These are phyloP conservation scores for Colletotrichum spaethianum DNA, from an alignment of 2,329 filamentous ascomycete species.

Conservation along the genomic window DNA sequence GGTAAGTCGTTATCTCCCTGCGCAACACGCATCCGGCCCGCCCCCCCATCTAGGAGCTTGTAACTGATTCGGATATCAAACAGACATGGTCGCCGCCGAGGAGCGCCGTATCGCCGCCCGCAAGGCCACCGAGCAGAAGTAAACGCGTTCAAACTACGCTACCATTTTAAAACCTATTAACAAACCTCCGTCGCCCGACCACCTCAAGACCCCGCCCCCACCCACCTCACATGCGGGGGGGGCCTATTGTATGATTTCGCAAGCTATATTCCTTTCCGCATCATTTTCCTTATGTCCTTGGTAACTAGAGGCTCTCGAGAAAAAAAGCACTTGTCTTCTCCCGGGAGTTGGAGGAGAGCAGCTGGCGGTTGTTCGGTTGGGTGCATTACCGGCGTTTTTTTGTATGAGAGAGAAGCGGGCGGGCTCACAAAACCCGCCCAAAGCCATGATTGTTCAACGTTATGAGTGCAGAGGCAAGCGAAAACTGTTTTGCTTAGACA, in stretches of 20 bases:
- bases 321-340: neutral
- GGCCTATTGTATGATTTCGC: neutral
- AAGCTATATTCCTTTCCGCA: neutral
- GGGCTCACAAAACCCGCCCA: neutral
- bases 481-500: neutral
- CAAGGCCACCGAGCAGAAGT: constrained; percentile 40
- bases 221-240: neutral
- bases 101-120: constrained; percentile 71
- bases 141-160: neutral
- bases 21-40: neutral
- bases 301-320: neutral
- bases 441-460: neutral
- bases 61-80: constrained; percentile 40
- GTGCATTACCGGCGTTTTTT: constrained; percentile 10
- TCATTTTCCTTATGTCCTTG: constrained; percentile 7
- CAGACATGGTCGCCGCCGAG: constrained; percentile 88
- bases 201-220: neutral
- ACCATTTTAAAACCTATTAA: neutral
- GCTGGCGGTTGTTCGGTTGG: neutral
- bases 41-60: neutral
- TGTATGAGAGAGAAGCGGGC: neutral
- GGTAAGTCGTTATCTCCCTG: constrained; percentile 63
- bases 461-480: neutral
- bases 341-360: neutral
- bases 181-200: neutral